Evolutionary conservation across 2,329 filamentous ascomycete genomes (phyloP).

Genomic region (Xylaria sp.): DNA sequence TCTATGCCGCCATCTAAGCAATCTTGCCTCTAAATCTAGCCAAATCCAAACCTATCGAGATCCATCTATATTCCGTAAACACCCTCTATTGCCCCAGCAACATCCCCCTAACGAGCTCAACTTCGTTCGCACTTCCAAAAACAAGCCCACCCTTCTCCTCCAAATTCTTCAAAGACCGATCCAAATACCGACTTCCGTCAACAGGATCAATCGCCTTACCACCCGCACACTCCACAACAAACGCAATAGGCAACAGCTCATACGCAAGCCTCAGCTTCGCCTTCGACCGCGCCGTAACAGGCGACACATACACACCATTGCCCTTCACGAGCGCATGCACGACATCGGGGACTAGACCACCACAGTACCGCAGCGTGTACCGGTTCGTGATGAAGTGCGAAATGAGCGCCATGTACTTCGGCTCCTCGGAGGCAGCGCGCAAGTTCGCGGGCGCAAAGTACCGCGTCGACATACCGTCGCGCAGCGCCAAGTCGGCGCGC

Average conservation of each 20-base stretch:
- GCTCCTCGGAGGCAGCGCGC: constrained; percentile 49
- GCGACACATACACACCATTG: constrained; percentile 56
- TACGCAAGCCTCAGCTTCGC: constrained; percentile 56
- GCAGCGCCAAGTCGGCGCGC: constrained; percentile 37
- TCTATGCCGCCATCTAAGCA: neutral
- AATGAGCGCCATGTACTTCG: constrained; percentile 46
- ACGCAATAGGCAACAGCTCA: constrained; percentile 54
- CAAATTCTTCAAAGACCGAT: constrained; percentile 34
- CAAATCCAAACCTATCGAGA: neutral
- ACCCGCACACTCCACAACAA: constrained; percentile 56
- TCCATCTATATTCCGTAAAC: neutral
- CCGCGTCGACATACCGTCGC: constrained; percentile 38
- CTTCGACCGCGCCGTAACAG: constrained; percentile 45
- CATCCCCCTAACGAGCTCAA: constrained; percentile 6
- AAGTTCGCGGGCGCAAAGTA: constrained; percentile 61
- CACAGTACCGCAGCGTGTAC: constrained; percentile 57
- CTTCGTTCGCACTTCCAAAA: constrained; percentile 39
- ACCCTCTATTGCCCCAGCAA: constrained; percentile 2
- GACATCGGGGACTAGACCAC: constrained; percentile 57
- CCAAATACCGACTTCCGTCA: constrained; percentile 39
- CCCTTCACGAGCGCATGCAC: constrained; percentile 56
- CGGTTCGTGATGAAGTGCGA: constrained; percentile 44
- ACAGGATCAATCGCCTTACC: constrained; percentile 49
- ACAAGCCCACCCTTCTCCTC: constrained; percentile 48
- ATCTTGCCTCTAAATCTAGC: neutral